phyloP scores from a whole-genome alignment of 768 basidiomycete species.

The Mycena rosella region DNA sequence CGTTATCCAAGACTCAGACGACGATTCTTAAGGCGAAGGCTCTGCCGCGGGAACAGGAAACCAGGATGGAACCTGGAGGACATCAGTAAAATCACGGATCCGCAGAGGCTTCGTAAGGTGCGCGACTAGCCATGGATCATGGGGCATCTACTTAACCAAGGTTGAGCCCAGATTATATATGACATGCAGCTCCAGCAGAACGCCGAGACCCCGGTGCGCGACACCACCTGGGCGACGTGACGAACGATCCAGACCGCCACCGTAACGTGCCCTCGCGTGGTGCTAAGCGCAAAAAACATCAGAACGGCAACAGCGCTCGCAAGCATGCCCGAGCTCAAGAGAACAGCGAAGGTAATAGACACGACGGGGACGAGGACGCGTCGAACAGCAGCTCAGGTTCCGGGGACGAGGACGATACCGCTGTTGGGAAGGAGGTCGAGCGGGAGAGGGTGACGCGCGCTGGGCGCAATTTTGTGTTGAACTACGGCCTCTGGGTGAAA shows the following conservation, averaged over 20 bases:
- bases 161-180: background rate
- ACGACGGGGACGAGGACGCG: too few species aligned
- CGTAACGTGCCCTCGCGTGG: too few species aligned
- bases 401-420: background rate
- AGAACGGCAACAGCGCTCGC: too few species aligned
- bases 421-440: background rate
- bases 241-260: too few species aligned
- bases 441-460: background rate
- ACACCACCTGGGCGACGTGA: slow-evolving; percentile 5
- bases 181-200: background rate
- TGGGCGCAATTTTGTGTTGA: background rate
- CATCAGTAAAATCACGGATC: background rate
- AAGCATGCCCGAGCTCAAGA: too few species aligned
- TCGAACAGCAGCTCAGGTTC: too few species aligned
- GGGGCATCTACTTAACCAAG: background rate
- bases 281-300: too few species aligned
- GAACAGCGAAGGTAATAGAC: too few species aligned
- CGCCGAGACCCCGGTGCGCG: background rate
- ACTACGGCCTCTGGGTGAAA: background rate
- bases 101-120: background rate
- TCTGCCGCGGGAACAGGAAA: background rate
- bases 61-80: background rate
- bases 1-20: background rate
- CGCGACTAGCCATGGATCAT: background rate
- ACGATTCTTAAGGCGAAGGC: background rate